phyloP scores from a whole-genome alignment of 371 early-diverging fungal species.

The Batkoa obscura region DNA sequence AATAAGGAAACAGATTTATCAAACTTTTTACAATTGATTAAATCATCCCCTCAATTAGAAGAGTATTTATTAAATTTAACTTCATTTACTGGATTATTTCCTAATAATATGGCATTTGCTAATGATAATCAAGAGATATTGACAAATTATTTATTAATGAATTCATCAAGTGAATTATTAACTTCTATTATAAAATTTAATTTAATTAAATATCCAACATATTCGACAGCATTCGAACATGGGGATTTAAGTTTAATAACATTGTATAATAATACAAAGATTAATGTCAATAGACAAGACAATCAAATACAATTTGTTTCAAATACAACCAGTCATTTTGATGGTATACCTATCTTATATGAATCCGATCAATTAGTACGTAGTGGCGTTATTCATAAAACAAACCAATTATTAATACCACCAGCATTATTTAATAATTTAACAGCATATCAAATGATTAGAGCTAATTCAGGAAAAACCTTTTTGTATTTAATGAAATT shows the following conservation, averaged over 20 bases:
- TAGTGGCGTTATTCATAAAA: conserved; percentile 1
- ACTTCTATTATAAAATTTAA: background rate
- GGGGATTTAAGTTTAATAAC: too few species aligned
- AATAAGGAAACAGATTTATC: background rate
- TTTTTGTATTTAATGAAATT: background rate
- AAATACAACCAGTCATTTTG: background rate
- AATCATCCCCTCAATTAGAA: background rate
- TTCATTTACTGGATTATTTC: background rate
- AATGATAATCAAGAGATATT: background rate
- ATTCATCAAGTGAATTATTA: background rate
- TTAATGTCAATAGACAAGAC: too few species aligned
- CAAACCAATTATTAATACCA: background rate
- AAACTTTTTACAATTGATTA: background rate
- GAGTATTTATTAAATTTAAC: background rate
- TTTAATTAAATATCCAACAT: background rate
- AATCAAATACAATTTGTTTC: too few species aligned
- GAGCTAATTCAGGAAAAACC: background rate
- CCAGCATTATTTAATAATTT: background rate
- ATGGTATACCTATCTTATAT: background rate
- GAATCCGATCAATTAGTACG: background rate
- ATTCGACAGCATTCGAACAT: background rate
- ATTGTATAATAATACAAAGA: too few species aligned
- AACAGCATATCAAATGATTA: background rate
- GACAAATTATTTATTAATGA: background rate
- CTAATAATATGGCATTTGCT: background rate